Evolutionary conservation across 2,329 filamentous ascomycete genomes (phyloP).

Genomic region (Shiraia sp.): DNA sequence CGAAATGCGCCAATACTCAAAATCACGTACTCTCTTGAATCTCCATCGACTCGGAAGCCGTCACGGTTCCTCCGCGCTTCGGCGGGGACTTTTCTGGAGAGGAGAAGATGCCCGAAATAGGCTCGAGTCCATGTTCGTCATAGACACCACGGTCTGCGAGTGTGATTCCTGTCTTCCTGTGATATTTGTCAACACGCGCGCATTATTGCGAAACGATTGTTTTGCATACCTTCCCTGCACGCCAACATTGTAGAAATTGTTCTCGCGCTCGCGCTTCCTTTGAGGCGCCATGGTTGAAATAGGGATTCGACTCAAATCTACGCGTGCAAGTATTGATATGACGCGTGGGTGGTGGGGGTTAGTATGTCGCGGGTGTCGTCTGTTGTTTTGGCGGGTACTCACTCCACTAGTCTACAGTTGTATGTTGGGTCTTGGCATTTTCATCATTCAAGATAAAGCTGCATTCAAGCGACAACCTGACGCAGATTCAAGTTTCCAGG

Average conservation of each 20-base stretch:
- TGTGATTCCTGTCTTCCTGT: slow-evolving; percentile 86
- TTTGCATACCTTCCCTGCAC: slow-evolving; percentile 43
- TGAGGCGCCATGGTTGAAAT: slow-evolving; percentile 35
- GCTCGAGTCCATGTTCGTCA: slow-evolving; percentile 91
- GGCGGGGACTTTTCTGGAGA: slow-evolving; percentile 72
- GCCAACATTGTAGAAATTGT: slow-evolving; percentile 46
- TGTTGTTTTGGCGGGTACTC: too few species aligned
- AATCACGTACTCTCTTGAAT: slow-evolving; percentile 61
- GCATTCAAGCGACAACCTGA: too few species aligned
- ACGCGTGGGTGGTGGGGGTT: slow-evolving; percentile 22
- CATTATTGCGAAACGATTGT: slow-evolving; percentile 3
- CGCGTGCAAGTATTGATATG: slow-evolving; percentile 1
- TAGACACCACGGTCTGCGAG: slow-evolving; percentile 77
- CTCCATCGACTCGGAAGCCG: slow-evolving; percentile 64
- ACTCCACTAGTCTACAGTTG: too few species aligned
- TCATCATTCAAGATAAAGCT: too few species aligned
- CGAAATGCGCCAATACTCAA: neutral
- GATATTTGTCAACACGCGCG: slow-evolving; percentile 7
- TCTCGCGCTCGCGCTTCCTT: slow-evolving; percentile 45
- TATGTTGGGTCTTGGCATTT: too few species aligned
- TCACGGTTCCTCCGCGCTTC: slow-evolving; percentile 46
- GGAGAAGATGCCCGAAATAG: slow-evolving; percentile 84
- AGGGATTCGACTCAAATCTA: too few species aligned
- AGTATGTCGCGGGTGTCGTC: slow-evolving; percentile 17
- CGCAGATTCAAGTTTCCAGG: too few species aligned